Conservation (phyloP, 2,329 filamentous ascomycete species). For the Cordyceps militaris region DNA sequence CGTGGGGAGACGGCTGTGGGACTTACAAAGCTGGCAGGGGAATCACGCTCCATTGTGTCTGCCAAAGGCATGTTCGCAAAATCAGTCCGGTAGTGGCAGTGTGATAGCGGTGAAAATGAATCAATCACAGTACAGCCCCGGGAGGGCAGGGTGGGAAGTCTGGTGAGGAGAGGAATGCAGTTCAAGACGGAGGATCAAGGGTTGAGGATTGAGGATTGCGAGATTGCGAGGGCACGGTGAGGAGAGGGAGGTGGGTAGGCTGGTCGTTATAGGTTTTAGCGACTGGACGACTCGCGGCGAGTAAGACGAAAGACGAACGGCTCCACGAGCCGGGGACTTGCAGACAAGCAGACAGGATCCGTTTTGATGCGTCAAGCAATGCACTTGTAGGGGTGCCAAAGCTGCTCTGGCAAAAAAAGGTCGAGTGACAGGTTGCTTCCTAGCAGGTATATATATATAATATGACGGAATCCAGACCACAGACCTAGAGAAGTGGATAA, state of each 20-base stretch:
- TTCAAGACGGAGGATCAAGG: neutral
- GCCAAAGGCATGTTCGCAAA: neutral
- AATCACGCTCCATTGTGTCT: neutral
- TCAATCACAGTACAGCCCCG: neutral
- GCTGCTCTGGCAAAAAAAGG: neutral
- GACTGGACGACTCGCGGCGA: neutral
- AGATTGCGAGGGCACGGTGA: neutral
- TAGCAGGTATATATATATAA: neutral
- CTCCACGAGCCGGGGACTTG: neutral
- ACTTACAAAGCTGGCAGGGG: neutral
- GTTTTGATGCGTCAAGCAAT: neutral
- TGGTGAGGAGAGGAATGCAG: neutral
- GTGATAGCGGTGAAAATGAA: neutral
- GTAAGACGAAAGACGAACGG: constrained; percentile 6
- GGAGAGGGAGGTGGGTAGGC: neutral
- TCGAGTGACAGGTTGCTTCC: neutral
- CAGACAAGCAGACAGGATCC: neutral
- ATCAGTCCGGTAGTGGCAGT: neutral
- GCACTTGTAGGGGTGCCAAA: neutral
- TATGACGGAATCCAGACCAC: neutral
- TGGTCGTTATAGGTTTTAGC: neutral
- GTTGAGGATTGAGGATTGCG: neutral
- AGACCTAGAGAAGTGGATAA: neutral
- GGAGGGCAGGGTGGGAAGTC: neutral
- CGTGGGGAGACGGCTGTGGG: neutral